Evolutionary conservation across 2,329 filamentous ascomycete genomes (phyloP).

Genomic region (Exophiala viscosa): DNA sequence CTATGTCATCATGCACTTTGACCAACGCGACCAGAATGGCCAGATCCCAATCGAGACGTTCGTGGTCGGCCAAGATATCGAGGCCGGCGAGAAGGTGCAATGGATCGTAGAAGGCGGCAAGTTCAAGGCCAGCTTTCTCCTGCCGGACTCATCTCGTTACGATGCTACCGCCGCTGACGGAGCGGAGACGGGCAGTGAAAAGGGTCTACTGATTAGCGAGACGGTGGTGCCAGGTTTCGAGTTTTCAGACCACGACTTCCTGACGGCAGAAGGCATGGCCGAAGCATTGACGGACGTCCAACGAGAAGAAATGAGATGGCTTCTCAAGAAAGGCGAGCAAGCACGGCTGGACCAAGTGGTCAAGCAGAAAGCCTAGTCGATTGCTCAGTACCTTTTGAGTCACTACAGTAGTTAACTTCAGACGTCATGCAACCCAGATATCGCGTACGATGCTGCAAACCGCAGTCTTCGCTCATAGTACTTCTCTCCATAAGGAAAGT

Average conservation of each 20-base stretch:
- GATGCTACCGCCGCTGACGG: slow-evolving; percentile 5
- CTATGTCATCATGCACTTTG: slow-evolving; percentile 62
- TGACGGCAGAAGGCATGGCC: slow-evolving; percentile 49
- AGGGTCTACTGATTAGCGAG: slow-evolving; percentile 62
- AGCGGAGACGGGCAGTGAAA: slow-evolving; percentile 32
- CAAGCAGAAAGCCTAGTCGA: background rate
- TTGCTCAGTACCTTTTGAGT: too few species aligned
- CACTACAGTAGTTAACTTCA: too few species aligned
- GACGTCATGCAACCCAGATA: too few species aligned
- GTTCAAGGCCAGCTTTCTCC: slow-evolving; percentile 62
- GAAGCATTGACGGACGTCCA: slow-evolving; percentile 53
- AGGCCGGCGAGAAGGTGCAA: slow-evolving; percentile 58
- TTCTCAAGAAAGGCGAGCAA: slow-evolving; percentile 30
- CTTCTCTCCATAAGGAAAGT: too few species aligned
- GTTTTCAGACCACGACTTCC: slow-evolving; percentile 64
- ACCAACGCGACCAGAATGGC: slow-evolving; percentile 38
- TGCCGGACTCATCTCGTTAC: slow-evolving; percentile 39
- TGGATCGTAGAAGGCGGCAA: slow-evolving; percentile 68
- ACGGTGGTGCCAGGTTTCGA: slow-evolving; percentile 67
- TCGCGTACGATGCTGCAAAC: too few species aligned
- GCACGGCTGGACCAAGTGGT: slow-evolving; percentile 9
- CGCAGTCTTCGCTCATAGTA: too few species aligned
- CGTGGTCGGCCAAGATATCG: slow-evolving; percentile 58
- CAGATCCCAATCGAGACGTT: slow-evolving; percentile 60
- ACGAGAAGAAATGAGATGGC: slow-evolving; percentile 45